These are phyloP conservation scores for Asterochloris erici DNA, from an alignment of 139 green algal genomes.

Conservation along the genomic window DNA sequence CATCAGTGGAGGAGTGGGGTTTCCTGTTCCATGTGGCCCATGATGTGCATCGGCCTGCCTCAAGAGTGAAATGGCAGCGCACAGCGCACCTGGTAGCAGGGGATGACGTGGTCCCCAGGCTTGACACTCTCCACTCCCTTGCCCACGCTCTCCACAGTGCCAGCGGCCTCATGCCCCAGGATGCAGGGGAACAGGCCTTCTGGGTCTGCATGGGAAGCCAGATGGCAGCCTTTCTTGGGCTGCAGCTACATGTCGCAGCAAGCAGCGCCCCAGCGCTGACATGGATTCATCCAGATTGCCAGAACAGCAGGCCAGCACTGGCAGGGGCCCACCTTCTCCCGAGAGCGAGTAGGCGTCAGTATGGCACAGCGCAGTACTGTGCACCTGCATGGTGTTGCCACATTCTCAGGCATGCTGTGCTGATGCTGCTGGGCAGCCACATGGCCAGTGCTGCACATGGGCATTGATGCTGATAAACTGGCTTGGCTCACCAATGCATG, in stretches of 20 bases:
- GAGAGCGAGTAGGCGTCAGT: conserved; percentile 93
- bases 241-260: background rate
- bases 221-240: background rate
- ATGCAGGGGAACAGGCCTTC: conserved; percentile 95
- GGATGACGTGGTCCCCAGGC: conserved; percentile 90
- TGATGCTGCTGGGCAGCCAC: background rate
- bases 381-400: conserved; percentile 36
- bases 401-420: background rate
- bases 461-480: background rate
- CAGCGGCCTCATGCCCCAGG: conserved; percentile 95
- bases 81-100: conserved; percentile 79
- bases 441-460: background rate
- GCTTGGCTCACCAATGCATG: no score
- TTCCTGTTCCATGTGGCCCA: no score
- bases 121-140: conserved; percentile 70
- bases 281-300: background rate
- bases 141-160: conserved; percentile 95
- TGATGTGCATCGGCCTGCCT: no score
- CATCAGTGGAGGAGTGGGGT: no score
- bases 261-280: background rate
- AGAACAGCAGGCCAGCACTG: background rate
- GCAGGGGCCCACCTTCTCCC: conserved; percentile 40
- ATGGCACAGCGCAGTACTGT: conserved; percentile 92
- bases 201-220: conserved; percentile 29
- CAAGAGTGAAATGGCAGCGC: no score